Evolutionary conservation across 768 basidiomycete species (phyloP).

Genomic region (Leccinum boreale): DNA sequence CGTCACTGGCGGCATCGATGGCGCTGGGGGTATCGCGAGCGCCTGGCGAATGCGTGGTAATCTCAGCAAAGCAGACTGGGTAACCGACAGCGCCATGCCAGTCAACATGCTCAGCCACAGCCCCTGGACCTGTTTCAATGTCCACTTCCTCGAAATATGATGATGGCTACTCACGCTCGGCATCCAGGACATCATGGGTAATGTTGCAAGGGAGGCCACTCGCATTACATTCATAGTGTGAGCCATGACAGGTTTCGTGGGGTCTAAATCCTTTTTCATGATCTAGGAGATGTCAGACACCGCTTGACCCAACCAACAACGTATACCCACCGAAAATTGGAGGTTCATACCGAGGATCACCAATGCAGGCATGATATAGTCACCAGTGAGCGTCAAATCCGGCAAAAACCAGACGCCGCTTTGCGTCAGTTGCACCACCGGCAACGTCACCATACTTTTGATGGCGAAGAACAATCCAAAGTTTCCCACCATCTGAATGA

Average conservation of each 20-base stretch:
- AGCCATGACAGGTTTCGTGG: conserved; percentile 48
- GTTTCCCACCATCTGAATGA: conserved; percentile 74
- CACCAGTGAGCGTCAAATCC: conserved; percentile 82
- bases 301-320: background rate
- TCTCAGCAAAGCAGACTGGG: conserved; percentile 48
- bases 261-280: conserved; percentile 54
- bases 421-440: conserved; percentile 68
- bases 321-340: conserved; percentile 60
- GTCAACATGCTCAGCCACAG: conserved; percentile 56
- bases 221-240: conserved; percentile 71
- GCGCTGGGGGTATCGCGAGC: conserved; percentile 32
- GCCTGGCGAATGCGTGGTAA: conserved; percentile 38
- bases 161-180: conserved; percentile 53
- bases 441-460: conserved; percentile 64
- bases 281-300: conserved; percentile 26
- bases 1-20: conserved; percentile 19
- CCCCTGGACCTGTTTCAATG: conserved; percentile 38
- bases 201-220: conserved; percentile 47
- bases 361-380: conserved; percentile 64
- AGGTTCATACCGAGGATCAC: conserved; percentile 58
- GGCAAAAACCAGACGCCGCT: conserved; percentile 74
- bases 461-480: conserved; percentile 83
- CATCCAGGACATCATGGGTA: conserved; percentile 55
- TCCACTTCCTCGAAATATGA: background rate
- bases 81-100: conserved; percentile 42